These are phyloP conservation scores for Vigna radiata DNA, from an alignment of 306 rosid species.

Conservation along the genomic window DNA sequence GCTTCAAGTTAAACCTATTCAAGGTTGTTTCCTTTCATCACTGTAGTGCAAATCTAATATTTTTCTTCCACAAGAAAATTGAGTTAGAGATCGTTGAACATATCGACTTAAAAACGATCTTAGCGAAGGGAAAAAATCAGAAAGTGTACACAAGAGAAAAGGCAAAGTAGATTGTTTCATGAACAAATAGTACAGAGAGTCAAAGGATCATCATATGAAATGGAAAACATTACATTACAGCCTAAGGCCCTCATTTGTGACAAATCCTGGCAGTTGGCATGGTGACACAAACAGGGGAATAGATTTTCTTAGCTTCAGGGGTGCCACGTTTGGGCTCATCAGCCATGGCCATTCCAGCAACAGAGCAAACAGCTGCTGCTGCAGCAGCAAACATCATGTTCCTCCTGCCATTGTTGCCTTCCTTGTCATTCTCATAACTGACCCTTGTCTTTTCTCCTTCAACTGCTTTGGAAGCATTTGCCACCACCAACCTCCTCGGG, in stretches of 20 bases:
- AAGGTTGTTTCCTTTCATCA: neutral
- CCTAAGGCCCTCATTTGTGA: slow-evolving; percentile 34
- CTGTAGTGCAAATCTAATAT: neutral
- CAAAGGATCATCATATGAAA: slow-evolving; percentile 29
- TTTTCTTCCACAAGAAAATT: neutral
- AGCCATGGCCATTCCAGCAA: slow-evolving; percentile 47
- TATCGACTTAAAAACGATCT: neutral
- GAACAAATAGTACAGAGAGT: slow-evolving; percentile 40
- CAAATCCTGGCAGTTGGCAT: slow-evolving; percentile 66
- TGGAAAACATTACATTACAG: slow-evolving; percentile 39
- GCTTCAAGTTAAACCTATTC: neutral
- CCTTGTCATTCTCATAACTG: slow-evolving; percentile 42
- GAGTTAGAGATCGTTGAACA: neutral
- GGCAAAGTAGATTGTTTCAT: slow-evolving; percentile 43
- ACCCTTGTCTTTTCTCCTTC: slow-evolving; percentile 43
- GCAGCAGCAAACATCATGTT: slow-evolving; percentile 61
- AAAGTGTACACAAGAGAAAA: neutral
- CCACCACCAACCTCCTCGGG: slow-evolving; percentile 38
- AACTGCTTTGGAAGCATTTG: slow-evolving; percentile 40
- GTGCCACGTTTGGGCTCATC: slow-evolving; percentile 50
- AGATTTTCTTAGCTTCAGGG: slow-evolving; percentile 57
- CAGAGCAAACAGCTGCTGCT: slow-evolving; percentile 52
- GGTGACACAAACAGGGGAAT: slow-evolving; percentile 65
- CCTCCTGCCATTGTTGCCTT: slow-evolving; percentile 54
- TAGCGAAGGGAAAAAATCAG: neutral